Evolutionary conservation across 2,329 filamentous ascomycete genomes (phyloP).

Genomic region (Dothistroma septosporum): DNA sequence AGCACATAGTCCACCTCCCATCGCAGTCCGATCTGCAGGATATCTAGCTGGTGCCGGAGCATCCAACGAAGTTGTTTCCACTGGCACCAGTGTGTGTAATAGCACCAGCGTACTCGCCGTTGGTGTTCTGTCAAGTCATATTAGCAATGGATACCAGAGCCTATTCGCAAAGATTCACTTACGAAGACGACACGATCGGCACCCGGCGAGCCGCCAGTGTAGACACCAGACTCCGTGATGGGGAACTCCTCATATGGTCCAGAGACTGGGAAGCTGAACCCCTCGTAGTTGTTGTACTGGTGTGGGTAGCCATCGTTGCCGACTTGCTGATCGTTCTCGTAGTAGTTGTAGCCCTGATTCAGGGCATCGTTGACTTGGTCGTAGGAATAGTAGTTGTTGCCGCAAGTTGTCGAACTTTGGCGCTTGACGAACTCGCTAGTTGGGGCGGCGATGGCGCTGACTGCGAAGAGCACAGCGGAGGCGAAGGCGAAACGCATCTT

Average conservation of each 20-base stretch:
- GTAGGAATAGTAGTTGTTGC: conserved; percentile 50
- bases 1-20: background rate
- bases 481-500: conserved; percentile 31
- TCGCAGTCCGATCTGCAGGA: background rate
- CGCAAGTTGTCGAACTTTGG: conserved; percentile 52
- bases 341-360: conserved; percentile 50
- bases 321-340: conserved; percentile 36
- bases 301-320: conserved; percentile 35
- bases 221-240: conserved; percentile 47
- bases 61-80: conserved; percentile 66
- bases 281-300: conserved; percentile 26
- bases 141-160: conserved; percentile 2
- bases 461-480: conserved; percentile 29
- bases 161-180: background rate
- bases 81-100: conserved; percentile 69
- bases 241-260: conserved; percentile 64
- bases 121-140: conserved; percentile 43
- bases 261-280: conserved; percentile 53
- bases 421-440: conserved; percentile 33
- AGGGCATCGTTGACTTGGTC: conserved; percentile 49
- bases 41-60: conserved; percentile 40
- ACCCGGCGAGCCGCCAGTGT: conserved; percentile 44
- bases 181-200: conserved; percentile 11
- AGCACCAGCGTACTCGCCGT: conserved; percentile 56
- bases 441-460: conserved; percentile 25